Evolutionary conservation across 495 filamentous ascomycete genomes (phyloP).

Genomic region (Rostrohypoxylon terebratum): DNA sequence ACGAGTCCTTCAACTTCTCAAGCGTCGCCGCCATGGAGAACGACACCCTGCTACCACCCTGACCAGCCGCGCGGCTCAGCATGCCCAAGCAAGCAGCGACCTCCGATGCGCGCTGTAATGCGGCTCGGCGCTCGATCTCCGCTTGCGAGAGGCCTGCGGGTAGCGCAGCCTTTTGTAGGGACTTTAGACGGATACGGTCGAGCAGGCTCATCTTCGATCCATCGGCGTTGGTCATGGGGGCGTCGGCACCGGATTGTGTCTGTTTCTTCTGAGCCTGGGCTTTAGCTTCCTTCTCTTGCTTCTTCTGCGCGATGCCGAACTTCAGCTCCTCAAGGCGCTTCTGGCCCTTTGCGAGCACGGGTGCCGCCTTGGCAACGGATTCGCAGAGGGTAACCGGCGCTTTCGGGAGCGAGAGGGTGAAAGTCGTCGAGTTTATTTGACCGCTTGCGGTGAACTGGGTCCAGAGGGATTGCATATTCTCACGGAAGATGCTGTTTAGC

Average conservation of each 20-base stretch:
- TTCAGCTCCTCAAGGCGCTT: constrained; percentile 71
- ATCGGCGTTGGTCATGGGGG: constrained; percentile 45
- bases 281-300: constrained; percentile 49
- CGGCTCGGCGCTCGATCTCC: constrained; percentile 66
- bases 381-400: constrained; percentile 63
- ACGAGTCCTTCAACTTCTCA: constrained; percentile 69
- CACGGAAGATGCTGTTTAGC: constrained; percentile 65
- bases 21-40: constrained; percentile 72
- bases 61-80: constrained; percentile 60
- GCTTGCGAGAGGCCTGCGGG: constrained; percentile 54
- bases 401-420: constrained; percentile 66
- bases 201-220: constrained; percentile 63
- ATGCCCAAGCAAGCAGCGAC: constrained; percentile 70
- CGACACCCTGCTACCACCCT: constrained; percentile 54
- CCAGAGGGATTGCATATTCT: constrained; percentile 64
- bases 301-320: constrained; percentile 60
- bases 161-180: constrained; percentile 56
- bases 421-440: constrained; percentile 47
- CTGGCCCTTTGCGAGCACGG: constrained; percentile 66
- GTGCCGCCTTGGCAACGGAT: constrained; percentile 58
- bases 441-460: constrained; percentile 43
- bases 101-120: constrained; percentile 70
- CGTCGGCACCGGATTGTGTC: background rate
- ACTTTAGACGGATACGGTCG: constrained; percentile 72
- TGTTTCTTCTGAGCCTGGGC: constrained; percentile 6